These are phyloP conservation scores for Macadamia integrifolia DNA, from an alignment of 164 flowering plant species.

Conservation along the genomic window DNA sequence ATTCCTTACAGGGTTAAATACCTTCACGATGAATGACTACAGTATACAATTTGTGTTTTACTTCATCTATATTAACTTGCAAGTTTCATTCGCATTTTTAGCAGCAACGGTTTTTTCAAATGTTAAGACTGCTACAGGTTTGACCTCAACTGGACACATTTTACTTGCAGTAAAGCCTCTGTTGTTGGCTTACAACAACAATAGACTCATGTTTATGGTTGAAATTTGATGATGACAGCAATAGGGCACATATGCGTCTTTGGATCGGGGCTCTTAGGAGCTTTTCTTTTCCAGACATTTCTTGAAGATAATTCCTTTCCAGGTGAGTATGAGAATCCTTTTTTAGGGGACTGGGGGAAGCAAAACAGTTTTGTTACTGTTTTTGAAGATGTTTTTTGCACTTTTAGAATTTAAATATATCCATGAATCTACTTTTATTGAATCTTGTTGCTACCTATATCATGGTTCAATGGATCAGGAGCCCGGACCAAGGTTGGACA, in stretches of 20 bases:
- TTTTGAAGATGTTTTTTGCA: too few species aligned
- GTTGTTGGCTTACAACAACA: background rate
- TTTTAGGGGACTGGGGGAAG: background rate
- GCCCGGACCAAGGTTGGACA: too few species aligned
- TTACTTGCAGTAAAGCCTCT: background rate
- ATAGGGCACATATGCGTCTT: constrained; percentile 50
- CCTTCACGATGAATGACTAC: constrained; percentile 52
- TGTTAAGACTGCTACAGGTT: constrained; percentile 53
- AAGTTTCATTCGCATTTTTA: constrained; percentile 51
- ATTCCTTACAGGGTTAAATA: constrained; percentile 51
- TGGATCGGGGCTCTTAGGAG: constrained; percentile 64
- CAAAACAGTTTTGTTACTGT: too few species aligned
- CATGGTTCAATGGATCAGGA: too few species aligned
- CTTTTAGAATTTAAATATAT: too few species aligned
- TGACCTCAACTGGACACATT: background rate
- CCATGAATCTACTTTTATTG: too few species aligned
- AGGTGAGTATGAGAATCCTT: constrained; percentile 38
- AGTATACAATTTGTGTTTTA: constrained; percentile 51
- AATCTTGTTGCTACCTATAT: too few species aligned
- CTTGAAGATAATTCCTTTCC: constrained; percentile 60
- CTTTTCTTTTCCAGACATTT: constrained; percentile 50
- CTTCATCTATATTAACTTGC: constrained; percentile 49
- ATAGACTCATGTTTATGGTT: background rate
- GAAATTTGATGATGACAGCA: constrained; percentile 33
- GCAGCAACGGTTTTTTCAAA: constrained; percentile 41